Conservation (phyloP, 129 eudicot genomes). For the Rutidosis leptorrhynchoides region DNA sequence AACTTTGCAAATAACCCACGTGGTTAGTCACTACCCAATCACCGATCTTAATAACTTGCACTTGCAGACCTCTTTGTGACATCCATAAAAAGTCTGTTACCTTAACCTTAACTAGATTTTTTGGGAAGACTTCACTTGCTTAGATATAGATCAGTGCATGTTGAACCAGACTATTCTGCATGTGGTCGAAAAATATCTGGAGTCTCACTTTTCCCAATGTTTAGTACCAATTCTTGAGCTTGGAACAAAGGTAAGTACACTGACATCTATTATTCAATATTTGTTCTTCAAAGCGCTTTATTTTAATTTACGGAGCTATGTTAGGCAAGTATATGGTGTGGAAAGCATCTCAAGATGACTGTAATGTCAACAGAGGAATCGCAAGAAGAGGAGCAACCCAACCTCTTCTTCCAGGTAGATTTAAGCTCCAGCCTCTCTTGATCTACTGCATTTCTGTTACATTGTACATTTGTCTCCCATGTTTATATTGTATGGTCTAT, state of each 20-base stretch:
- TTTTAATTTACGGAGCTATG: too few species aligned
- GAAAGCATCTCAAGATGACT: slow-evolving; percentile 88
- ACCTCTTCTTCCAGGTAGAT: slow-evolving; percentile 66
- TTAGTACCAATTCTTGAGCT: slow-evolving; percentile 50
- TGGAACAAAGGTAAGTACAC: slow-evolving; percentile 72
- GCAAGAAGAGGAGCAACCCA: slow-evolving; percentile 75
- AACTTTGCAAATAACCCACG: too few species aligned
- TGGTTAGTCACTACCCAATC: too few species aligned
- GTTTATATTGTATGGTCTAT: too few species aligned
- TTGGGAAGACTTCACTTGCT: slow-evolving; percentile 95
- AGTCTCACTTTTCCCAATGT: slow-evolving; percentile 46
- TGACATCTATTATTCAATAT: too few species aligned
- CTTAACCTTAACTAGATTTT: slow-evolving; percentile 59
- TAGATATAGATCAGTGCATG: slow-evolving; percentile 82
- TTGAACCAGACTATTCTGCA: slow-evolving; percentile 76
- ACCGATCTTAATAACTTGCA: too few species aligned
- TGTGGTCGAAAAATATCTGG: slow-evolving; percentile 62
- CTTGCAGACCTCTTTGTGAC: slow-evolving; percentile 6
- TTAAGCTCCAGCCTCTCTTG: not conserved
- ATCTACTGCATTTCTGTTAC: too few species aligned
- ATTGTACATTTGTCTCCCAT: too few species aligned
- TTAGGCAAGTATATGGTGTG: slow-evolving; percentile 78
- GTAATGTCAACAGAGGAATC: slow-evolving; percentile 78
- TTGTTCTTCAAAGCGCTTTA: slow-evolving; percentile 8
- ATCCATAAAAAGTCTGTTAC: too few species aligned